Evolutionary conservation across 23 red algal species (phyloP), one percentile per base, ranked within the genome.

Genomic region (Agarophyton chilense): DNA sequence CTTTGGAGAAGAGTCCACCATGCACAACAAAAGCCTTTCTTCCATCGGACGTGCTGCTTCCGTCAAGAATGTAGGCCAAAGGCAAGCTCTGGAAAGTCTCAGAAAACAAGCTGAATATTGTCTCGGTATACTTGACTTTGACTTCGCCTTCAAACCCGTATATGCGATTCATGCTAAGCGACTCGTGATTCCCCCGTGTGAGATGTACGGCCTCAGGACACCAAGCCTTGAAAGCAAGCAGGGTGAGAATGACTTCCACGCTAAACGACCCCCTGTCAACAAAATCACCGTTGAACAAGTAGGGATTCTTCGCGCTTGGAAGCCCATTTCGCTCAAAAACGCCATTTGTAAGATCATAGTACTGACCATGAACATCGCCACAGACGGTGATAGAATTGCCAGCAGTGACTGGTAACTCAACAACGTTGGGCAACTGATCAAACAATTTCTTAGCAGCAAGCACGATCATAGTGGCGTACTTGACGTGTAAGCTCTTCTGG

Each of bases 251-350:
- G 21, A 99, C 93, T 79, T 99, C 97, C 1, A 99, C 97, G 80
- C 93, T 96, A 43, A 95, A 99, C 13, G 89, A 94, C 32, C 97
- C 97, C 10, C 97, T 72, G 58, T 99, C 97, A 12, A 99, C 97
- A 92, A 99, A 99, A 79, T 99, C 97, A 38, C 97, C 97, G 63
- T 99, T 99, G 79, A 99, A 99, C 45, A 99, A 51, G 49, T 99
- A 99, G 34, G 97, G 97, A 58, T 99, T 99, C 36, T 85, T 74
- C 10, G 77, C 86, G 22, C 88, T 93, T 33, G 97, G 97, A 38
- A 94, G 71, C 29, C 93, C 97, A 90, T 99, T 99, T 36, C 81
- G 74, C 42, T 94, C 56, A 50, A 99, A 99, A 57, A 99, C 96
- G 35, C 33, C 58, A 78, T 94, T 67, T 1, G 92, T 68, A 32